Percentiles rank a stretch among this genome's conserved stretches.
Conservation (phyloP, 2,329 filamentous ascomycete species). For the Aspergillus vadensis region DNA sequence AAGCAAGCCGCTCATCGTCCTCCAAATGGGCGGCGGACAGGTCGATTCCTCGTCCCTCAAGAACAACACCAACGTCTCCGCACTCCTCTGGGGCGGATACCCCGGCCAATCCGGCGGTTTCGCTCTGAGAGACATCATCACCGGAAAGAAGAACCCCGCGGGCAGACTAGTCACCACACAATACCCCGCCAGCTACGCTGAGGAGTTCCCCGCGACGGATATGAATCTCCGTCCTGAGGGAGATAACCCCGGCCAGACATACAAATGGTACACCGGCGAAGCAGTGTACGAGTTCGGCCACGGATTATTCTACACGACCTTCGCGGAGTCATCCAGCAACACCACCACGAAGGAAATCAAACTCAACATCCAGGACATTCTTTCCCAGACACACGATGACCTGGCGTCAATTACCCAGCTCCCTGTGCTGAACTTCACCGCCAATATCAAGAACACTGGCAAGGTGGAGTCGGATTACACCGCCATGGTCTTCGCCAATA, state of each 20-base stretch:
- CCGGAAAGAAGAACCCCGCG: slow-evolving; percentile 44
- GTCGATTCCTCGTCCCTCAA: slow-evolving; percentile 46
- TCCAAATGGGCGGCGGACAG: slow-evolving; percentile 49
- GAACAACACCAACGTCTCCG: slow-evolving; percentile 42
- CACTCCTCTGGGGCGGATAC: slow-evolving; percentile 49
- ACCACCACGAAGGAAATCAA: neutral
- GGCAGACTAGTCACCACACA: slow-evolving; percentile 45
- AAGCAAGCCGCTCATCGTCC: slow-evolving; percentile 43
- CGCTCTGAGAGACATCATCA: slow-evolving; percentile 47
- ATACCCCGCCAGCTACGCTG: slow-evolving; percentile 46
- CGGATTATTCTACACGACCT: slow-evolving; percentile 49
- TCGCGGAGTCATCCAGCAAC: slow-evolving; percentile 23
- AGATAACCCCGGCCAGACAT: slow-evolving; percentile 46
- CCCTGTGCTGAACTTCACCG: slow-evolving; percentile 42
- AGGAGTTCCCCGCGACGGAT: slow-evolving; percentile 43
- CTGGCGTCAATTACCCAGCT: slow-evolving; percentile 36
- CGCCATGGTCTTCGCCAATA: slow-evolving; percentile 42
- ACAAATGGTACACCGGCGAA: slow-evolving; percentile 47
- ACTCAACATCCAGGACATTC: slow-evolving; percentile 37
- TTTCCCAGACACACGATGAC: slow-evolving; percentile 30
- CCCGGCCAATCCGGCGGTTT: slow-evolving; percentile 48
- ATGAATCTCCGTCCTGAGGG: slow-evolving; percentile 44
- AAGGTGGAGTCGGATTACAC: slow-evolving; percentile 43
- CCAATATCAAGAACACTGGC: slow-evolving; percentile 42
- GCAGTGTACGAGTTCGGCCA: slow-evolving; percentile 48